Percentiles rank a stretch among this genome's conserved stretches.
Conservation (phyloP, 208 protist genomes). For the Acanthamoeba sp. region DNA sequence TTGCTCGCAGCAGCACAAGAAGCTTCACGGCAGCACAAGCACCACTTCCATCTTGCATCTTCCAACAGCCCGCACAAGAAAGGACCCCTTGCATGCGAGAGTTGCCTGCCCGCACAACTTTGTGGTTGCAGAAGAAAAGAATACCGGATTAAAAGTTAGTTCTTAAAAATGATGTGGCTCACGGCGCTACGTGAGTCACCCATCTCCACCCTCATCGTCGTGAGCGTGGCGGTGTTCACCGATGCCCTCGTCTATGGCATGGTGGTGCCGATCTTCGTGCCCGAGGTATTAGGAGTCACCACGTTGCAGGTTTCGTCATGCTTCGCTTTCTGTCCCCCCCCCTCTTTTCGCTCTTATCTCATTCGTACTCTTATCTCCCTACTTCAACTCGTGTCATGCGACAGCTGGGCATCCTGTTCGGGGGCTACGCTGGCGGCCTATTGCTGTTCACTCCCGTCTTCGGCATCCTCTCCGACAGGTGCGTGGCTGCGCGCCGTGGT, state of each 20-base stretch:
- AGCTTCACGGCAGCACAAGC: too few relatives aligned
- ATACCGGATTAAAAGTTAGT: too few relatives aligned
- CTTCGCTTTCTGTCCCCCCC: too few relatives aligned
- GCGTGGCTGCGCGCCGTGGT: not conserved
- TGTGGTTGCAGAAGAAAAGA: too few relatives aligned
- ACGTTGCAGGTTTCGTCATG: not conserved
- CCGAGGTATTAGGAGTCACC: not conserved
- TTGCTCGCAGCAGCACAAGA: too few relatives aligned
- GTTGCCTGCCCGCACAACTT: too few relatives aligned
- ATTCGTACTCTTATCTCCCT: not conserved
- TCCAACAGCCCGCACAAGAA: not conserved
- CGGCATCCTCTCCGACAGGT: conserved; percentile 31
- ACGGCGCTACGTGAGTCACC: not conserved
- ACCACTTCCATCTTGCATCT: too few relatives aligned
- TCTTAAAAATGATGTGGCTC: too few relatives aligned
- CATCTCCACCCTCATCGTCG: not conserved
- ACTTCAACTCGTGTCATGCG: not conserved
- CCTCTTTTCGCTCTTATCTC: not conserved
- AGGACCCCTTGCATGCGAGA: too few relatives aligned
- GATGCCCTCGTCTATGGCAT: conserved; percentile 36
- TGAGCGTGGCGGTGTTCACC: not conserved
- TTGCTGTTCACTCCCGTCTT: not conserved
- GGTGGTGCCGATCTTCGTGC: conserved; percentile 52
- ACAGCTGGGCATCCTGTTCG: conserved; percentile 3
- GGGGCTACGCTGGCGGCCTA: not conserved